Percentiles rank a stretch among this genome's conserved stretches.
These are phyloP conservation scores for Chimonanthus salicifolius DNA, from an alignment of 164 flowering plant species.

Conservation along the genomic window DNA sequence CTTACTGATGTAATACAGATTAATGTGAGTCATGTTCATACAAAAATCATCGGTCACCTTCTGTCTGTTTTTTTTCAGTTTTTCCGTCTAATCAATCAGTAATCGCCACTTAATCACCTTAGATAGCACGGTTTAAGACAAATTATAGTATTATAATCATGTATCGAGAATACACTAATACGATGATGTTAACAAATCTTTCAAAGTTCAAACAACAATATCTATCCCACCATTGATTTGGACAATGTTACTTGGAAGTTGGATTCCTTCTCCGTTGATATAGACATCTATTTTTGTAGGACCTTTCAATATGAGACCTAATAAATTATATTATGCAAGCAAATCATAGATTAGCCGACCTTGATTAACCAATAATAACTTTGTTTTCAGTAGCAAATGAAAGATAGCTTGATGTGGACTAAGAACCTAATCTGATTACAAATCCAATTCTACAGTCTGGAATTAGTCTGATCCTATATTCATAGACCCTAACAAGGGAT, in stretches of 20 bases:
- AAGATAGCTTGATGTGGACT: slow-evolving; percentile 1
- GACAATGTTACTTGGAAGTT: not conserved
- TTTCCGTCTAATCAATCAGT: not conserved
- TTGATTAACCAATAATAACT: slow-evolving; percentile 8
- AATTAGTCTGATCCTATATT: not conserved
- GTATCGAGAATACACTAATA: not conserved
- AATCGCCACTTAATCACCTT: not conserved
- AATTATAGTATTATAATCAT: not conserved
- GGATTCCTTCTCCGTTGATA: not conserved
- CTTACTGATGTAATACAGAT: slow-evolving; percentile 1
- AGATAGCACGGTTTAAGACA: not conserved
- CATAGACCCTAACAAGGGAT: not conserved
- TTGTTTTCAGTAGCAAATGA: slow-evolving; percentile 1
- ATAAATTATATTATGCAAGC: not conserved
- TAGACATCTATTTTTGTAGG: not conserved
- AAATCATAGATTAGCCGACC: slow-evolving; percentile 4
- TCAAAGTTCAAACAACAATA: not conserved
- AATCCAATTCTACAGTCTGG: slow-evolving; percentile 2
- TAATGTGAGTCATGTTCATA: not conserved
- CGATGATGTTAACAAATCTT: slow-evolving; percentile 4
- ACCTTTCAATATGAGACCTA: not conserved
- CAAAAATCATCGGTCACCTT: not conserved
- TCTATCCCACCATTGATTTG: not conserved
- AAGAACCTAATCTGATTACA: slow-evolving; percentile 6
- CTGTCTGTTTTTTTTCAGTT: not conserved